These are phyloP conservation scores for Phragmites australis DNA, from an alignment of 176 grass and related monocot species.

Conservation along the genomic window DNA sequence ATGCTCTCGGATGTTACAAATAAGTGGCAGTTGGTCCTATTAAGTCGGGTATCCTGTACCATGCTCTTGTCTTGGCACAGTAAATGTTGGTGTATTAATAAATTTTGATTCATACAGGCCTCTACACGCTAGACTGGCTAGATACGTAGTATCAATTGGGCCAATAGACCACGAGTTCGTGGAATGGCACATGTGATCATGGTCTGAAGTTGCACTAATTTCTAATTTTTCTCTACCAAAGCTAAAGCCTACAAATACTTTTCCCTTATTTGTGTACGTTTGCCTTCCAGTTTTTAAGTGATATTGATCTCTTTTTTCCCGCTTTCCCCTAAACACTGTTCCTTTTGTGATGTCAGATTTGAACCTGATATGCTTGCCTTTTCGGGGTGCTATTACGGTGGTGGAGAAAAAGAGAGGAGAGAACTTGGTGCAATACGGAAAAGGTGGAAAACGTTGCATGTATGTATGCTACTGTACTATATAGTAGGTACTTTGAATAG, in stretches of 20 bases:
- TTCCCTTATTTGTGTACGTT: not conserved
- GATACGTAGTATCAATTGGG: not conserved
- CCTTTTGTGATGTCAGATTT: conserved; percentile 57
- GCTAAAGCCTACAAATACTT: not conserved
- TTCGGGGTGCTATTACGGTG: conserved; percentile 82
- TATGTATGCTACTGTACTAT: conserved; percentile 38
- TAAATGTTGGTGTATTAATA: conserved; percentile 3
- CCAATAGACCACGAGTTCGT: conserved; percentile 3
- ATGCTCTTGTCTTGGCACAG: not conserved
- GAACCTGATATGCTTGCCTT: conserved; percentile 91
- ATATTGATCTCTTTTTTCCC: not conserved
- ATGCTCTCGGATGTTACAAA: conserved; percentile 6
- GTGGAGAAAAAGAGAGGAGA: conserved; percentile 69
- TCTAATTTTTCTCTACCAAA: not conserved
- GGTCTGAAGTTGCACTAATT: conserved; percentile 11
- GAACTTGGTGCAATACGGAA: conserved; percentile 71
- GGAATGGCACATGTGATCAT: not conserved
- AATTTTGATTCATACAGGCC: not conserved
- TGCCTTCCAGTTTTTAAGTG: not conserved
- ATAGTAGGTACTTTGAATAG: not conserved
- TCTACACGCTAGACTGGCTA: not conserved
- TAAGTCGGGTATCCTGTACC: not conserved
- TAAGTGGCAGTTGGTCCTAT: not conserved
- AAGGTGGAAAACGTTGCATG: conserved; percentile 81
- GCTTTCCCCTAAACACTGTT: conserved; percentile 14